Percentiles rank a stretch among this genome's conserved stretches.
These are phyloP conservation scores for Cyclotella baltica DNA, from an alignment of 108 stramenopile species.

Conservation along the genomic window DNA sequence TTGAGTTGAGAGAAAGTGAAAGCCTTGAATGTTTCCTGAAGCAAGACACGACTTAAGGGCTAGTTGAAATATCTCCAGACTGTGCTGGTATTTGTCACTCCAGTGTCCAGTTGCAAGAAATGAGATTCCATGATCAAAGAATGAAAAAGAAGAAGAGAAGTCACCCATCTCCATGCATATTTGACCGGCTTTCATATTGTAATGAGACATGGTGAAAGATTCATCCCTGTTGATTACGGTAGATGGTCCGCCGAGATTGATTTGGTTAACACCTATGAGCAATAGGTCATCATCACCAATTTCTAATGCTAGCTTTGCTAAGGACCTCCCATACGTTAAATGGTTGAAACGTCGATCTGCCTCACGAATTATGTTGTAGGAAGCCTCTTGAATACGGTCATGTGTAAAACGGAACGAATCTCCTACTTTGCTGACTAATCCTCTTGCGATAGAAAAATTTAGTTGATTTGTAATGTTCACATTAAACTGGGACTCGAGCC, in stretches of 20 bases:
- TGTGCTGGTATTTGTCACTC: conserved; percentile 25
- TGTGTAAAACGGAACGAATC: conserved; percentile 25
- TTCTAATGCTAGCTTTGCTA: background rate
- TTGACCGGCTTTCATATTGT: conserved; percentile 25
- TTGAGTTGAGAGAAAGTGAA: conserved; percentile 10
- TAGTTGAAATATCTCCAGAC: conserved; percentile 26
- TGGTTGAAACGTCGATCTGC: conserved; percentile 1
- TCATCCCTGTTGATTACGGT: conserved; percentile 7
- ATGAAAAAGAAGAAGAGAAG: conserved; percentile 17
- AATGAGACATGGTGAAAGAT: background rate
- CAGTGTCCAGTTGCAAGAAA: conserved; percentile 23
- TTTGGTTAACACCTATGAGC: conserved; percentile 20
- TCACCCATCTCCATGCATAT: conserved; percentile 22
- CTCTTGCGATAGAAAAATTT: conserved; percentile 10
- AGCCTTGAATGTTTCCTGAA: background rate
- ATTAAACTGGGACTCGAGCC: conserved; percentile 12
- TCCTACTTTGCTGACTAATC: conserved; percentile 14
- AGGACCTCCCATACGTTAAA: conserved; percentile 9
- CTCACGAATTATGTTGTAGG: conserved; percentile 22
- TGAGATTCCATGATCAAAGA: conserved; percentile 27
- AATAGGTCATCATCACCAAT: conserved; percentile 11
- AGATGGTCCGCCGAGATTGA: conserved; percentile 11
- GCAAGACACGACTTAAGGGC: conserved; percentile 4
- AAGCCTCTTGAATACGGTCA: conserved; percentile 37
- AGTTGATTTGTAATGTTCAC: background rate